phyloP scores from a whole-genome alignment of 192 early-diverging fungal genomes.

The Gigaspora rosea region DNA sequence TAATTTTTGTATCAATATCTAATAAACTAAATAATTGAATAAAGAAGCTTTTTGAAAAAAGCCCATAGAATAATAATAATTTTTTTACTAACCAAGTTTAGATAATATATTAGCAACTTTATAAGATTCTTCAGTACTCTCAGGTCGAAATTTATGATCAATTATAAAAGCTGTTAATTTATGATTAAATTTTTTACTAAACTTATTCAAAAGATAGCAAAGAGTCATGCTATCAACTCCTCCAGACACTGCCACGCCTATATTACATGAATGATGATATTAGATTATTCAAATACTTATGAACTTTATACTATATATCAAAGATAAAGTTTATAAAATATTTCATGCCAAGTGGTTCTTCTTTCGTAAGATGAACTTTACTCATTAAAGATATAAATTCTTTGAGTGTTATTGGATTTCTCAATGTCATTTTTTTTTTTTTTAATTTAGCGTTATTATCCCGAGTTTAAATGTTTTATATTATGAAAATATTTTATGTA shows the following conservation, averaged over 20 bases:
- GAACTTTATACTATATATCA: no score
- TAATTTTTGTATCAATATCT: conserved; percentile 12
- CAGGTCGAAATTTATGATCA: conserved; percentile 46
- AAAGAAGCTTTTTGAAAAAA: background rate
- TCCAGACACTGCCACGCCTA: conserved; percentile 45
- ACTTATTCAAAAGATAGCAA: conserved; percentile 34
- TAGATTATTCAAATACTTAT: background rate
- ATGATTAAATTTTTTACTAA: background rate
- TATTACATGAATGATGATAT: background rate
- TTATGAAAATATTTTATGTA: no score
- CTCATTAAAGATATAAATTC: conserved; percentile 3
- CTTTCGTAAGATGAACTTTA: background rate
- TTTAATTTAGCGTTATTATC: no score
- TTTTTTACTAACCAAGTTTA: conserved; percentile 34
- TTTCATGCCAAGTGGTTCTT: conserved; percentile 2
- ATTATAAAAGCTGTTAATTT: conserved; percentile 48
- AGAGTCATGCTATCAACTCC: conserved; percentile 46
- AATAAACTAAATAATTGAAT: background rate
- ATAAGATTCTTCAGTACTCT: conserved; percentile 44
- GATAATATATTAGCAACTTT: conserved; percentile 36
- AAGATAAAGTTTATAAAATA: background rate
- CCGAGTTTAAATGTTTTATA: no score
- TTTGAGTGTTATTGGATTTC: background rate
- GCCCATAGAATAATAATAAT: no score
- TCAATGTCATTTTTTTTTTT: conserved; percentile 1